phyloP scores from a whole-genome alignment of 176 grass and related monocot genomes.

The Triticum turgidum region DNA sequence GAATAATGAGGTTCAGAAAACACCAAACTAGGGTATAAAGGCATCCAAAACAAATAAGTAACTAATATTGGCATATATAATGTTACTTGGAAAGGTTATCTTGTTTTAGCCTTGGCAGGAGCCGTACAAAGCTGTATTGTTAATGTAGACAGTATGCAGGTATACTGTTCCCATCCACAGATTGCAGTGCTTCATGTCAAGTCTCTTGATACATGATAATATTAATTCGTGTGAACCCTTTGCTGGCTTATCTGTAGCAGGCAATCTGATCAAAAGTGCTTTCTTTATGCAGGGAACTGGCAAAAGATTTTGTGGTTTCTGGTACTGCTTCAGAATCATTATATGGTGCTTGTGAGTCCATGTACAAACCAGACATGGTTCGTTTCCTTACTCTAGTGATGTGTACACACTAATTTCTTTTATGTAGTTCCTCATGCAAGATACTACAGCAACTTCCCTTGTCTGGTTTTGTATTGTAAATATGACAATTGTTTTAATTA shows the following conservation, averaged over 20 bases:
- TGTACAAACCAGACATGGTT: conserved; percentile 99
- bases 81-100: not conserved
- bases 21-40: not conserved
- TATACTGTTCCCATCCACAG: not conserved
- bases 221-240: not conserved
- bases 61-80: not conserved
- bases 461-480: not conserved
- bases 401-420: not conserved
- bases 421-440: not conserved
- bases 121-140: not conserved
- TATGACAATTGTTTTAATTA: not conserved
- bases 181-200: not conserved
- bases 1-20: not conserved
- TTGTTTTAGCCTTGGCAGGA: not conserved
- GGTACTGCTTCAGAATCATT: conserved; percentile 86
- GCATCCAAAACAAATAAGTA: not conserved
- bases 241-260: not conserved
- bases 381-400: conserved; percentile 16
- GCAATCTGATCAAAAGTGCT: conserved; percentile 14
- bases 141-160: not conserved
- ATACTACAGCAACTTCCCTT: not conserved
- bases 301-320: conserved; percentile 96
- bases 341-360: conserved; percentile 94
- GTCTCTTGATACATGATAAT: not conserved
- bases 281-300: conserved; percentile 71